Percentiles rank a stretch among this genome's conserved stretches.
These are phyloP conservation scores for Moelleriella libera DNA, from an alignment of 2,329 filamentous ascomycete genomes.

Conservation along the genomic window DNA sequence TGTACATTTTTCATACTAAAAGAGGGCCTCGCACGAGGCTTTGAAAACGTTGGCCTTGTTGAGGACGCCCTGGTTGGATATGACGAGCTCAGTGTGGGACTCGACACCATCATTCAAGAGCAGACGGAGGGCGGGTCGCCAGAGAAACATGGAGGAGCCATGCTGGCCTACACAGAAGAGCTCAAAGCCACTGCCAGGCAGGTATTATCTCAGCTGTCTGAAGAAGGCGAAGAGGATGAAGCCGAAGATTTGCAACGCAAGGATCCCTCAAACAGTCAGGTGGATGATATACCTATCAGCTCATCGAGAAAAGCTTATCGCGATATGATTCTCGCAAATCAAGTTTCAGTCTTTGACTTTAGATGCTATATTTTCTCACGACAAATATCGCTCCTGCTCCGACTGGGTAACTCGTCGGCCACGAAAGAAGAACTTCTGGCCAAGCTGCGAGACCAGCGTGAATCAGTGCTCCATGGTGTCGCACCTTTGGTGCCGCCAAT, in stretches of 20 bases:
- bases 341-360: conserved; percentile 94
- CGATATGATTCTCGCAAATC: conserved; percentile 82
- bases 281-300: conserved; percentile 46
- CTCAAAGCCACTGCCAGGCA: conserved; percentile 45
- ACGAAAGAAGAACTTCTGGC: conserved; percentile 47
- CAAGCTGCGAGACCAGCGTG: conserved; percentile 48
- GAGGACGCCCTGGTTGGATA: conserved; percentile 93
- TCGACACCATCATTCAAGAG: conserved; percentile 72
- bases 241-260: conserved; percentile 35
- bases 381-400: conserved; percentile 68
- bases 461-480: conserved; percentile 41
- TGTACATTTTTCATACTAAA: conserved; percentile 98
- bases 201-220: conserved; percentile 26
- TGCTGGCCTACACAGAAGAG: conserved; percentile 61
- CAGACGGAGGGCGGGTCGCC: conserved; percentile 45
- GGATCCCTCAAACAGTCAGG: conserved; percentile 22
- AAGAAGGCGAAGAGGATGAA: conserved; percentile 19
- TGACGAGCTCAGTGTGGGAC: conserved; percentile 77
- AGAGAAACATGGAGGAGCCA: conserved; percentile 55
- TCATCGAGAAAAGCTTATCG: conserved; percentile 68
- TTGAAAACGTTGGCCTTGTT: conserved; percentile 89
- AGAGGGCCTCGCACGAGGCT: conserved; percentile 82
- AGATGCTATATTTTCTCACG: conserved; percentile 85
- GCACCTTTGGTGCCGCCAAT: conserved; percentile 34
- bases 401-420: conserved; percentile 62